Evolutionary conservation across 2,329 filamentous ascomycete species (phyloP), one percentile per base, ranked within the genome.

Genomic region (Colletotrichum sp.): DNA sequence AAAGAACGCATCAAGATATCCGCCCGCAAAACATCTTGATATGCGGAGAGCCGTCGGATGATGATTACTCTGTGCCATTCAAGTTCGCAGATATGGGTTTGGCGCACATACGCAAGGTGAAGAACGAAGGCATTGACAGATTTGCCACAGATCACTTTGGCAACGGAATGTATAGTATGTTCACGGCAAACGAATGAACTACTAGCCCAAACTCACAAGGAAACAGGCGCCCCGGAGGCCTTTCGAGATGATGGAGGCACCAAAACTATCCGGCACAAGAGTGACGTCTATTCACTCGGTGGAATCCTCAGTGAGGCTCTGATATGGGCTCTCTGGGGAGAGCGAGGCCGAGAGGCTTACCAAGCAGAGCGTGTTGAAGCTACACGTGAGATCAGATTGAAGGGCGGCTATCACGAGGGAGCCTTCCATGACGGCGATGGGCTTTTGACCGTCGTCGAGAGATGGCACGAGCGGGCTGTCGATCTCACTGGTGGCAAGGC

Each of bases 121-220:
- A n/a, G 10, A 18, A 57, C 2, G 12, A 14, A 2, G 43, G 43
- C 3, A 16, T 59, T 2, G 61, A 59, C 2, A 7, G 30, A 10
- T 7, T n/a, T 18, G 69, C 69, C 2, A 3, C 4, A 2, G 60
- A 71, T 12, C 43, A 71, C 4, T 16, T 3, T 3, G 69, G 69
- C 6, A 71, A 71, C 14, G 69, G 69, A 4, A 71, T 71, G 69
- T 71, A 71, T 16, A 59, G 69, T 71, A 66, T n/a, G 68, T 21
- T 52, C 43, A 14, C 26, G 26, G 26, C 26, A 26, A 26, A 26
- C 26, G 26, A 26, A 26, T 26, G 26, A 26, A 26, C 26, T 26
- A 26, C 26, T 26, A 26, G 26, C 26, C 26, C 26, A 26, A 26
- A 26, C 26, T 26, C 26, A 26, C 26, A 26, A 26, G 26, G 26